Percentiles rank a stretch among this genome's conserved stretches.
These are phyloP conservation scores for Crithidia thermophila DNA, from an alignment of 208 protist genomes.

Conservation along the genomic window DNA sequence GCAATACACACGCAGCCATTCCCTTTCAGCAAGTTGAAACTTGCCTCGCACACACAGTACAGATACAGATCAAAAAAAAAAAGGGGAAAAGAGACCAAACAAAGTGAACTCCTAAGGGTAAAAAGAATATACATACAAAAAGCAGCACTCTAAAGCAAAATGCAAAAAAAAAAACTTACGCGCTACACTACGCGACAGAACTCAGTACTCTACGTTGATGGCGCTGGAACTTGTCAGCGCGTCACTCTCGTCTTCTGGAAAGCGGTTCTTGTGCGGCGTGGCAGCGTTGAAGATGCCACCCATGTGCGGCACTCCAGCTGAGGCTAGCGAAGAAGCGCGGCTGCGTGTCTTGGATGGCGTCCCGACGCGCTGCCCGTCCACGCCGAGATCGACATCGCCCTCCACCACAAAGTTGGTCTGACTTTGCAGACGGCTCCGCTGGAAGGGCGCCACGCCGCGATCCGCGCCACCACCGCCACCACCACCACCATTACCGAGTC, in stretches of 20 bases:
- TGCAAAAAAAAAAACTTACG: not conserved
- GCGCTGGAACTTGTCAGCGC: not conserved
- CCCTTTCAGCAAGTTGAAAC: too few species aligned
- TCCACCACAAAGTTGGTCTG: conserved; percentile 10
- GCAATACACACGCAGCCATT: too few species aligned
- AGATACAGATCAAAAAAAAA: conserved; percentile 12
- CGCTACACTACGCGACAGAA: not conserved
- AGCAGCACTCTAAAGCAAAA: not conserved
- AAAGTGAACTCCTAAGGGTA: not conserved
- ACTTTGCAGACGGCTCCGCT: not conserved
- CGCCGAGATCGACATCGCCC: conserved; percentile 17
- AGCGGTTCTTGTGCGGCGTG: not conserved
- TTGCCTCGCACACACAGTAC: too few species aligned
- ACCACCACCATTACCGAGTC: not conserved
- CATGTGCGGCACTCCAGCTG: conserved; percentile 1
- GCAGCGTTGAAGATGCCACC: conserved; percentile 2
- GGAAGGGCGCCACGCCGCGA: not conserved
- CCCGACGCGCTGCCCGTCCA: conserved; percentile 26
- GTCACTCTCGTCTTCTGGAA: not conserved
- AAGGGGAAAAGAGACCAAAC: conserved; percentile 1
- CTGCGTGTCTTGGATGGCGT: conserved; percentile 13
- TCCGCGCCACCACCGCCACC: not conserved
- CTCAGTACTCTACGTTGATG: not conserved
- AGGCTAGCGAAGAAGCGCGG: conserved; percentile 24
- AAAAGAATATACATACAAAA: conserved; percentile 3